Percentiles rank a stretch among this genome's conserved stretches.
Conservation (phyloP, 1,284 basidiomycete species). For the Fomitopsis betulina region DNA sequence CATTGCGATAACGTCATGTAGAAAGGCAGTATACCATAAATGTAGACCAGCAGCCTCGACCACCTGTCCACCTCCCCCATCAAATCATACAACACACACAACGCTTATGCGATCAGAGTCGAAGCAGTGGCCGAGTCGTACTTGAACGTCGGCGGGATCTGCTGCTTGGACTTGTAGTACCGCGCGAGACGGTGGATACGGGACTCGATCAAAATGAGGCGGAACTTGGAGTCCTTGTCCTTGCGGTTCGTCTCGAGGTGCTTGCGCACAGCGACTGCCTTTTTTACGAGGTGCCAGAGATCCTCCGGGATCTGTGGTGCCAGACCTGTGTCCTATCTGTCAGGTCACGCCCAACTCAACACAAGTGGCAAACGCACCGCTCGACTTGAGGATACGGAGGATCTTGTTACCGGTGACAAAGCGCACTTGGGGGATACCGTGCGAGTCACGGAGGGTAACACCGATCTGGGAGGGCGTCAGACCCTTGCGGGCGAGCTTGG, state of each 20-base stretch:
- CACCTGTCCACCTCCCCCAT: conserved; percentile 10
- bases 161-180: conserved; percentile 99
- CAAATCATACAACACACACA: conserved; percentile 14
- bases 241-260: conserved; percentile 98
- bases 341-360: background rate
- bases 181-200: conserved; percentile 94
- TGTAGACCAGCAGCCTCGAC: conserved; percentile 11
- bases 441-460: conserved; percentile 96
- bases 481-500: conserved; percentile 97
- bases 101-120: conserved; percentile 68
- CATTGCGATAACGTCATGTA: conserved; percentile 24
- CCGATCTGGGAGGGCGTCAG: conserved; percentile 98
- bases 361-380: conserved; percentile 56
- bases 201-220: conserved; percentile 97
- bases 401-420: conserved; percentile 99
- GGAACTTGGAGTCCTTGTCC: conserved; percentile 98
- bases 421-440: conserved; percentile 96
- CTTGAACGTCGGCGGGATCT: conserved; percentile 97
- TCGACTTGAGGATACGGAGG: conserved; percentile 94
- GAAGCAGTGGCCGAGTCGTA: conserved; percentile 93
- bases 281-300: conserved; percentile 99
- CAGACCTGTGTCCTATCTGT: conserved; percentile 58
- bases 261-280: conserved; percentile 98
- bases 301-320: conserved; percentile 98
- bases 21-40: conserved; percentile 23